Percentiles rank a stretch among this genome's conserved stretches.
These are phyloP conservation scores for Miscanthus sacchariflorus DNA, from an alignment of 202 grass and related monocot species.

Conservation along the genomic window DNA sequence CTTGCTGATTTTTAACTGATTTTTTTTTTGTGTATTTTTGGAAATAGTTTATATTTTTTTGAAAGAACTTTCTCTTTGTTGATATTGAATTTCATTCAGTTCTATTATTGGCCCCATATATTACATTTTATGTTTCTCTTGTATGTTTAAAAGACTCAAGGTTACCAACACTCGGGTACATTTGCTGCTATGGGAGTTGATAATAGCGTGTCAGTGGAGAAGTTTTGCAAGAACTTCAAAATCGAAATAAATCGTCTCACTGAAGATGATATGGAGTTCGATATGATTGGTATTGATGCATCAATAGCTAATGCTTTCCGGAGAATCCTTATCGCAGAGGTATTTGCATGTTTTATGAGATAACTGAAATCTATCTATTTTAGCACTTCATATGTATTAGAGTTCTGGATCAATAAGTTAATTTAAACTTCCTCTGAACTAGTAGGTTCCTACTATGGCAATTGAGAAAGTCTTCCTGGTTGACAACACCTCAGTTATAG, in stretches of 20 bases:
- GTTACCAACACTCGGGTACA: slow-evolving; percentile 70
- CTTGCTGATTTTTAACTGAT: background rate
- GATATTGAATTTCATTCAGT: background rate
- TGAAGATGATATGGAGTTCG: slow-evolving; percentile 91
- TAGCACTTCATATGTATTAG: slow-evolving; percentile 3
- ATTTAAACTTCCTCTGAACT: slow-evolving; percentile 8
- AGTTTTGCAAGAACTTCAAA: slow-evolving; percentile 74
- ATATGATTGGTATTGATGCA: slow-evolving; percentile 95
- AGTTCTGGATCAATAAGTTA: slow-evolving; percentile 12
- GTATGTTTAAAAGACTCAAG: slow-evolving; percentile 71
- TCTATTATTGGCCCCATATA: slow-evolving; percentile 4
- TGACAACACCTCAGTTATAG: slow-evolving; percentile 92
- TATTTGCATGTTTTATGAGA: slow-evolving; percentile 40
- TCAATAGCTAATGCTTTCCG: slow-evolving; percentile 91
- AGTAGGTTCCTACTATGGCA: slow-evolving; percentile 92
- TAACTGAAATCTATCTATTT: background rate
- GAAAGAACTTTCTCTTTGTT: background rate
- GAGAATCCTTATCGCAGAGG: slow-evolving; percentile 91
- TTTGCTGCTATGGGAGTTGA: slow-evolving; percentile 77
- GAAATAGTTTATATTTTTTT: background rate
- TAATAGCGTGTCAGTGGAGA: slow-evolving; percentile 60
- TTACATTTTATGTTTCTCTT: slow-evolving; percentile 32
- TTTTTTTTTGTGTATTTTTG: background rate
- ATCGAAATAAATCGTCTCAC: slow-evolving; percentile 70
- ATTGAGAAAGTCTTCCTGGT: slow-evolving; percentile 90